These are phyloP conservation scores for Auriscalpium orientale DNA, from an alignment of 768 basidiomycete genomes.

Conservation along the genomic window DNA sequence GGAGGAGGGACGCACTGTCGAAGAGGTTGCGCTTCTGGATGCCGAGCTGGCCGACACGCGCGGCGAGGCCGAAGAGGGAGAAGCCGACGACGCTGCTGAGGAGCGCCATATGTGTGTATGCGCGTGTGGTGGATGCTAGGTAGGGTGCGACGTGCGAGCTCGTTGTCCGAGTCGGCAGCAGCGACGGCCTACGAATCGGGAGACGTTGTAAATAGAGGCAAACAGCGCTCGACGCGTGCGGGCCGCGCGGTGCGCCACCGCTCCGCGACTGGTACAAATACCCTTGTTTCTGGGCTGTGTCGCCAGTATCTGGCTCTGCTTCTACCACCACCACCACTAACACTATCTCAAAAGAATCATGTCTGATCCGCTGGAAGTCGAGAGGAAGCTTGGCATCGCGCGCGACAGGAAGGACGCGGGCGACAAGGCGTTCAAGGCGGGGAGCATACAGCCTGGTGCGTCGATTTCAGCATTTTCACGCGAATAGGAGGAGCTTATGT, in stretches of 20 bases:
- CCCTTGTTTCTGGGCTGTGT: too few relatives aligned
- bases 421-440: slow-evolving; percentile 64
- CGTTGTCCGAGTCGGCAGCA: neutral
- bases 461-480: neutral
- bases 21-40: slow-evolving; percentile 76
- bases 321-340: neutral
- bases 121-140: neutral
- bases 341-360: neutral
- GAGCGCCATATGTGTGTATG: slow-evolving; percentile 43
- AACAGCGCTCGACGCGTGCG: neutral
- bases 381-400: slow-evolving; percentile 10
- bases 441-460: slow-evolving; percentile 52
- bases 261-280: neutral
- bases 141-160: neutral
- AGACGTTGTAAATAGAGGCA: neutral
- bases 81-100: slow-evolving; percentile 69
- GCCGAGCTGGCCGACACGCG: slow-evolving; percentile 79
- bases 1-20: slow-evolving; percentile 53
- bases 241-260: neutral
- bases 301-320: too few relatives aligned
- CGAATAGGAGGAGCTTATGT: neutral
- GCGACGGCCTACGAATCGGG: neutral
- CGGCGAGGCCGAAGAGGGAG: slow-evolving; percentile 74
- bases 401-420: slow-evolving; percentile 53
- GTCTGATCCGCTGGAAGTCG: neutral